A percentile compares a stretch with the other conserved stretches of the same genome.
Evolutionary conservation across 345 rosid genomes (phyloP).

Genomic region (Syzygium grande): DNA sequence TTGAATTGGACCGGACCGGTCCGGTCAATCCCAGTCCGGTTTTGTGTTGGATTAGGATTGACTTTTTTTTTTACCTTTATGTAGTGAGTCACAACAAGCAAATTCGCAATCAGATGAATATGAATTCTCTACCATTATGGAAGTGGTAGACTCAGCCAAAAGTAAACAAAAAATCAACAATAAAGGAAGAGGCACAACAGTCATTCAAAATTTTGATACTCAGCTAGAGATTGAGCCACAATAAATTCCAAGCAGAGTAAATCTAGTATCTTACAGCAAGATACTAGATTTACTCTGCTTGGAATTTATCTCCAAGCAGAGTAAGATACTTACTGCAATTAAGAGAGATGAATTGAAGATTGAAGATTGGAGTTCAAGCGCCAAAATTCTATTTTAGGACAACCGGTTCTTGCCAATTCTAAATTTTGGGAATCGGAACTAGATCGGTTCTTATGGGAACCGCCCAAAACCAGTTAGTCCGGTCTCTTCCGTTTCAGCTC

Average conservation of each 20-base stretch:
- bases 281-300: too few species aligned
- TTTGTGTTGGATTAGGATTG: too few species aligned
- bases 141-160: background rate
- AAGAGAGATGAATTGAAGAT: background rate
- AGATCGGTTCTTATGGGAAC: too few species aligned
- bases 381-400: background rate
- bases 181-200: background rate
- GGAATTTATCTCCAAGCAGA: too few species aligned
- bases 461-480: accelerated
- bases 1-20: too few species aligned
- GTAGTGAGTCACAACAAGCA: background rate
- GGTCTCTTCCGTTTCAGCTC: accelerated
- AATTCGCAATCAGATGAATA: background rate
- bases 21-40: too few species aligned
- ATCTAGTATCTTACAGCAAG: too few species aligned
- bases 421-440: too few species aligned
- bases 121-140: background rate
- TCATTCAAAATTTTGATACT: background rate
- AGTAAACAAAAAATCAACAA: background rate
- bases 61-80: background rate
- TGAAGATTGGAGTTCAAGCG: background rate
- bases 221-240: background rate
- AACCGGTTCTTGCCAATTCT: accelerated
- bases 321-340: too few species aligned
- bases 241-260: too few species aligned